These are phyloP conservation scores for Pistacia vera DNA, from an alignment of 345 rosid genomes.

Conservation along the genomic window DNA sequence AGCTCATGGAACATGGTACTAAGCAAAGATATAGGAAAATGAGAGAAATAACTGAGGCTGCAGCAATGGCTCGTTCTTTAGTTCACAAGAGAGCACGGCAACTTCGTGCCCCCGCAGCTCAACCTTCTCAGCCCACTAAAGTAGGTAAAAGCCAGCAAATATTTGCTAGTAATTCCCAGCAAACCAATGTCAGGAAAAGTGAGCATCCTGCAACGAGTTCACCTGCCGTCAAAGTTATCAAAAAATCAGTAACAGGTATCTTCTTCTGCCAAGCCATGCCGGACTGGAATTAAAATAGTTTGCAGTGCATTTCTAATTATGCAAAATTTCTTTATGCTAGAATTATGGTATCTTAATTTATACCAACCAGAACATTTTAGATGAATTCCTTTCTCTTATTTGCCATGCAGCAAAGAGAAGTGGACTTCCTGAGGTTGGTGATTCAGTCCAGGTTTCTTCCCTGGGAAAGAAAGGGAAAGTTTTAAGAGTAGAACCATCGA, in stretches of 20 bases:
- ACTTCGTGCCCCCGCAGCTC: slow-evolving; percentile 48
- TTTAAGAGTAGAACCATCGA: slow-evolving; percentile 62
- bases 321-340: background rate
- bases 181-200: slow-evolving; percentile 21
- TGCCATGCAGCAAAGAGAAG: slow-evolving; percentile 34
- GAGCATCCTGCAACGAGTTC: slow-evolving; percentile 18
- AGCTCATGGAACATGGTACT: slow-evolving; percentile 53
- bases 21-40: slow-evolving; percentile 47
- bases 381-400: slow-evolving; percentile 7
- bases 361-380: slow-evolving; percentile 1
- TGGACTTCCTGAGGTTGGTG: slow-evolving; percentile 65
- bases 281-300: background rate
- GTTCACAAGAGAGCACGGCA: slow-evolving; percentile 68
- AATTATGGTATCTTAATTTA: slow-evolving; percentile 7
- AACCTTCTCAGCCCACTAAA: slow-evolving; percentile 35
- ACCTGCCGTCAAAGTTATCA: slow-evolving; percentile 32
- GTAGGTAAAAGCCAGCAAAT: slow-evolving; percentile 33
- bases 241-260: slow-evolving; percentile 46
- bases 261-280: slow-evolving; percentile 1
- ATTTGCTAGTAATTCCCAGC: slow-evolving; percentile 24
- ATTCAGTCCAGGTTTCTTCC: slow-evolving; percentile 56
- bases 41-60: slow-evolving; percentile 61
- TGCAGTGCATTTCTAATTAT: background rate
- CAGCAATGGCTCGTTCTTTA: slow-evolving; percentile 54
- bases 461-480: slow-evolving; percentile 73